phyloP scores from a whole-genome alignment of 306 rosid species.

The Trichosanthes truncata region DNA sequence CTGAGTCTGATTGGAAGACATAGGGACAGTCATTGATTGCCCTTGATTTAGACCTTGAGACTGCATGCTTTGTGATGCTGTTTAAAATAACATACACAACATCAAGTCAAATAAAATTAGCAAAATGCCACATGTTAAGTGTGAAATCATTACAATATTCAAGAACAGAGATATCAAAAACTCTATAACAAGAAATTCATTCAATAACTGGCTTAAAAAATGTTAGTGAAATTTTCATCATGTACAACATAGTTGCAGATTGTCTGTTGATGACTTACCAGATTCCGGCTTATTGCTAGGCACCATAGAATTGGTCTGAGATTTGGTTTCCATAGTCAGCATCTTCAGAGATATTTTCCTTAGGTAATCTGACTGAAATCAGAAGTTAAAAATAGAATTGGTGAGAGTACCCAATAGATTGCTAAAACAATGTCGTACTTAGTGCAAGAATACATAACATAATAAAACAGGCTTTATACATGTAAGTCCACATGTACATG shows the following conservation, averaged over 20 bases:
- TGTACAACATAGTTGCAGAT: neutral
- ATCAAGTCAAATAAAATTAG: neutral
- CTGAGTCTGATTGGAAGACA: constrained; percentile 48
- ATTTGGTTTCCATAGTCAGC: constrained; percentile 59
- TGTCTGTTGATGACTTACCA: constrained; percentile 25
- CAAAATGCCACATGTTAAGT: neutral
- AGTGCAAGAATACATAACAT: neutral
- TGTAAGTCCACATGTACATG: neutral
- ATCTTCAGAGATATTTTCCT: constrained; percentile 35
- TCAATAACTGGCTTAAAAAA: neutral
- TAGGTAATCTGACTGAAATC: constrained; percentile 26
- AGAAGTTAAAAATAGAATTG: neutral
- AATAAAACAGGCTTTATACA: neutral
- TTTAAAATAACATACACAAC: constrained; percentile 1
- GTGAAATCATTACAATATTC: neutral
- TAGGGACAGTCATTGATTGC: constrained; percentile 43
- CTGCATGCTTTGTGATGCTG: constrained; percentile 48
- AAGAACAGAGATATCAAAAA: neutral
- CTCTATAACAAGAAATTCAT: neutral
- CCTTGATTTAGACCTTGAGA: constrained; percentile 52
- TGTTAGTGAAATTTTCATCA: neutral
- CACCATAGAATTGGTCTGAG: constrained; percentile 48
- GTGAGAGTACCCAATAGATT: neutral
- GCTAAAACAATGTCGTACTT: neutral
- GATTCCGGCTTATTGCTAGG: constrained; percentile 50